These are phyloP conservation scores for Diaporthe ilicicola DNA, from an alignment of 2,329 filamentous ascomycete genomes.

Conservation along the genomic window DNA sequence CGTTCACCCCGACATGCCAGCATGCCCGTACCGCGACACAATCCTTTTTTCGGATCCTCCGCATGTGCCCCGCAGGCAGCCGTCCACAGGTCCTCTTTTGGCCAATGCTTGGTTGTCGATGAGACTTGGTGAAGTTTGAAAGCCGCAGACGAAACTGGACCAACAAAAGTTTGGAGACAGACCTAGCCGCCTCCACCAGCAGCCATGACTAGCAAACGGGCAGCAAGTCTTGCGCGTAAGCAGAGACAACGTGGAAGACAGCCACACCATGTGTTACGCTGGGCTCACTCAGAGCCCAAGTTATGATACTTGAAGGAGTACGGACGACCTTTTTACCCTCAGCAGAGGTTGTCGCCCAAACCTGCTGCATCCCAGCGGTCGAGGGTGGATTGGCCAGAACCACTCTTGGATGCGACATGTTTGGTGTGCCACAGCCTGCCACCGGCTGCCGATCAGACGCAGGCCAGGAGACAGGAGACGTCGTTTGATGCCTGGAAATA, in stretches of 20 bases:
- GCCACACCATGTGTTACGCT: not conserved
- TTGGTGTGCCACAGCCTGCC: conserved; percentile 6
- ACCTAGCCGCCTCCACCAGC: not conserved
- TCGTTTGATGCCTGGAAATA: conserved; percentile 3
- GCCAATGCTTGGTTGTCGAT: conserved; percentile 17
- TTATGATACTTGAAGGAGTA: not conserved
- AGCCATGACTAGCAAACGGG: not conserved
- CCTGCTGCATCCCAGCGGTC: conserved; percentile 1
- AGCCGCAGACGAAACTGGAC: conserved; percentile 6
- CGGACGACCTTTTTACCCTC: not conserved
- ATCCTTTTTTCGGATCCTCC: conserved; percentile 4
- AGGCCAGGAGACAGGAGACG: not conserved
- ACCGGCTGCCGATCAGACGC: conserved; percentile 17
- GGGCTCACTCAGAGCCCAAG: not conserved
- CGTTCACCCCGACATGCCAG: conserved; percentile 8
- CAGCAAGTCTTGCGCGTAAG: not conserved
- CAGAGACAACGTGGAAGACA: not conserved
- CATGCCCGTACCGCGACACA: not conserved
- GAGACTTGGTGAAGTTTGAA: conserved; percentile 16
- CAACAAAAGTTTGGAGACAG: conserved; percentile 3
- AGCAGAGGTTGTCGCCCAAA: not conserved
- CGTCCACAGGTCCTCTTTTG: not conserved
- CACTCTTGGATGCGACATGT: conserved; percentile 4
- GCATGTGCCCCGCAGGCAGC: conserved; percentile 6
- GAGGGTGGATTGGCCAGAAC: conserved; percentile 13